Evolutionary conservation across 768 basidiomycete species (phyloP), one percentile per base, ranked within the genome.

Genomic region (Mrakia gelida): DNA sequence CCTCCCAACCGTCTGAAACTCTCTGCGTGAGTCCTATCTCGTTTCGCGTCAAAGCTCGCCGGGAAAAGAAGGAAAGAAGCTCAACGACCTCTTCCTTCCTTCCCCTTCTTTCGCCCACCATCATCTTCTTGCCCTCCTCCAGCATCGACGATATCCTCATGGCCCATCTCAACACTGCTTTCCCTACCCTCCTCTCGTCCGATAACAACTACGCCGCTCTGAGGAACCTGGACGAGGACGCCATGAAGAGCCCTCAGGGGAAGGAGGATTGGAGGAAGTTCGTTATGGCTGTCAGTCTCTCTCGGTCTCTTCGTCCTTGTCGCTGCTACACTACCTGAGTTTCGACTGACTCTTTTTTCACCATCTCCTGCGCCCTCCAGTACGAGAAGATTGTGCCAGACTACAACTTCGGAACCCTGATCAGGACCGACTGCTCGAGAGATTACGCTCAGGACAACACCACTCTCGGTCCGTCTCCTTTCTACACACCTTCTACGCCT

Each of bases 331-430:
- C 38, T 71, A 3, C 38, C 32, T 26, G 73, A 61, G 16, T 5
- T 26, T 45, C 38, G 45, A 34, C 34, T 54, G 26, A 73, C 30
- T 0, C 0, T 6, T 4, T 28, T 18, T 71, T 15, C 70, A 18
- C 2, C 68, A 11, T 76, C 30, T 79, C 75, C 30, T 79, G 23
- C 34, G 71, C 28, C 68, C 65, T 26, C 72, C 80, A 93, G 78
- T 97, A 95, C 86, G 92, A 96, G 86, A 90, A 92, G 78, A 92
- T 91, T 82, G 87, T 98, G 75, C 91, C 92, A 82, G 94, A 98
- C 81, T 93, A 92, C 86, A 98, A 98, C 87, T 98, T 98, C 85
- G 97, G 97, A 28, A 98, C 93, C 2, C 87, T 99, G 80, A 91
- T 99, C 80, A 89, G 97, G 72, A 91, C 89, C 68, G 89, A 97